Evolutionary conservation across 1,284 basidiomycete species (phyloP).

Genomic region (Ustilago nuda): DNA sequence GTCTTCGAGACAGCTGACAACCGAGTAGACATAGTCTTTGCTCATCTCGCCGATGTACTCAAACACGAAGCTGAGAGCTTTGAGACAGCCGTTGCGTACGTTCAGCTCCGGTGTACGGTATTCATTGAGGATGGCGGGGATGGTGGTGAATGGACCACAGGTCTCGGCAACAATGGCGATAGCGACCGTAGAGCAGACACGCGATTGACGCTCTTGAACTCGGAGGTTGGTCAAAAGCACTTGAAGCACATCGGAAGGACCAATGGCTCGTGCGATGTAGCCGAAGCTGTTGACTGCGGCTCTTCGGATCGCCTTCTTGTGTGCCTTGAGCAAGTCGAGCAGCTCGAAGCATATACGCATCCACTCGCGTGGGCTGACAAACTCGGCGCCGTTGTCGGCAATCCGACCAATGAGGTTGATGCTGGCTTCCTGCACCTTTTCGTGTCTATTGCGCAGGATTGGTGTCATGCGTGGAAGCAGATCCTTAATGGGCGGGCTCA

Average conservation of each 20-base stretch:
- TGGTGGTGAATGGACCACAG: conserved; percentile 97
- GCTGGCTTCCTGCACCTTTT: conserved; percentile 99
- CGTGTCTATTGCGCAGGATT: conserved; percentile 96
- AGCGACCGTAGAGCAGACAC: conserved; percentile 97
- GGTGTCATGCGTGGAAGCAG: conserved; percentile 98
- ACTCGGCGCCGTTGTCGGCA: conserved; percentile 98
- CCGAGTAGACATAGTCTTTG: conserved; percentile 96
- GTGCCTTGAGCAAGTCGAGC: conserved; percentile 95
- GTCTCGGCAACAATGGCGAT: conserved; percentile 87
- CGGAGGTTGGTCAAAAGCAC: conserved; percentile 96
- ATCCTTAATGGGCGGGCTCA: conserved; percentile 99
- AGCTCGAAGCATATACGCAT: conserved; percentile 99
- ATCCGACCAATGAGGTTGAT: conserved; percentile 99
- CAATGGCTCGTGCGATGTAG: conserved; percentile 98
- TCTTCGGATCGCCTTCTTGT: conserved; percentile 98
- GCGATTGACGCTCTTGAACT: conserved; percentile 98
- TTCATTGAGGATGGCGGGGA: conserved; percentile 98
- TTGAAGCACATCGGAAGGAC: conserved; percentile 96
- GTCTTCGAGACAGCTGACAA: conserved; percentile 97
- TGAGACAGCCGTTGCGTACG: conserved; percentile 98
- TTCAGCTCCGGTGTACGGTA: conserved; percentile 96
- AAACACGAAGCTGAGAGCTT: conserved; percentile 97
- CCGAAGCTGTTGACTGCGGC: conserved; percentile 99
- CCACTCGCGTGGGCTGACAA: conserved; percentile 98
- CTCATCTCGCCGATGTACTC: conserved; percentile 99